Conservation (phyloP, 1,139 yeast species). For the Suzukiozyma palmioleophila region DNA sequence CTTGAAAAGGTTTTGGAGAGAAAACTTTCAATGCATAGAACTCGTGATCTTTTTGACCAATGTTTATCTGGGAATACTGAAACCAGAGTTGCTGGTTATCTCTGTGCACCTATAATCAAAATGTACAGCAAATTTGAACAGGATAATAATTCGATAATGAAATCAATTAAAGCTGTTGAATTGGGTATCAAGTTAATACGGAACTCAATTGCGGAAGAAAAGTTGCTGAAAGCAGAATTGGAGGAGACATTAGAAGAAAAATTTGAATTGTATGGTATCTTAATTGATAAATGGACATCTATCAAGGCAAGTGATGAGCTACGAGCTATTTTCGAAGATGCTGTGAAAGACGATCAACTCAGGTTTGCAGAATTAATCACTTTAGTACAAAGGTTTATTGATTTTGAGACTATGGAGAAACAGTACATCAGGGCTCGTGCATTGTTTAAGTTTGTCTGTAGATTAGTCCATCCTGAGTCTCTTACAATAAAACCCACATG, state of each 20-base stretch:
- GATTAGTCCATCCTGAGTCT: constrained; percentile 17
- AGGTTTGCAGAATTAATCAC: constrained; percentile 24
- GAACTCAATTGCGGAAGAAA: background rate
- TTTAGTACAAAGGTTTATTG: constrained; percentile 36
- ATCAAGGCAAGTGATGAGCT: constrained; percentile 12
- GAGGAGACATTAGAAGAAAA: constrained; percentile 18
- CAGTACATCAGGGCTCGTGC: constrained; percentile 60
- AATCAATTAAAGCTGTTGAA: constrained; percentile 24
- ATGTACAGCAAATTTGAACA: constrained; percentile 61
- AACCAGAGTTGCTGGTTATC: constrained; percentile 35
- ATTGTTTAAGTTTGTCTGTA: constrained; percentile 40
- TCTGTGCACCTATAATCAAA: constrained; percentile 44
- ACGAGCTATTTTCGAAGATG: constrained; percentile 16
- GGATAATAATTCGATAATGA: constrained; percentile 22
- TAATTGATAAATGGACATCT: constrained; percentile 10
- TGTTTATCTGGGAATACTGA: constrained; percentile 21
- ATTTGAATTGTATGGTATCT: constrained; percentile 16
- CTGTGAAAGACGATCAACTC: constrained; percentile 19
- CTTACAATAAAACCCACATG: constrained; percentile 34
- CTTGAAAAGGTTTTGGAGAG: constrained; percentile 48
- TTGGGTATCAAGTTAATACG: constrained; percentile 11
- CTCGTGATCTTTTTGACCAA: constrained; percentile 73
- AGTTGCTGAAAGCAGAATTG: constrained; percentile 7
- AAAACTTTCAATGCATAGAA: constrained; percentile 40
- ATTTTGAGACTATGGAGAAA: constrained; percentile 43